Evolutionary conservation across 257 asterid genomes (phyloP).

Genomic region (Eustoma russellianum): DNA sequence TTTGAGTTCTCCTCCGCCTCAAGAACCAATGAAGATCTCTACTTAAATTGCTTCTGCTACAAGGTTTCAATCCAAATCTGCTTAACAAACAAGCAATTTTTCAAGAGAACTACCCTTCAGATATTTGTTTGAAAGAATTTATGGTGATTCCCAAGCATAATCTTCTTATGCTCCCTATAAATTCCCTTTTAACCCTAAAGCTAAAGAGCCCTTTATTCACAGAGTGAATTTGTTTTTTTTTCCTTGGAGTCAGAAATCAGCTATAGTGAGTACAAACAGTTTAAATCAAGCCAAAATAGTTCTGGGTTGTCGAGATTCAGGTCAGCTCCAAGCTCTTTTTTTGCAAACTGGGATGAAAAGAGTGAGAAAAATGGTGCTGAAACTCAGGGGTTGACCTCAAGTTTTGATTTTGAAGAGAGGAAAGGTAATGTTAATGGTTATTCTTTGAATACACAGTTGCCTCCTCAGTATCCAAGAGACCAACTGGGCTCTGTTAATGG

Average conservation of each 20-base stretch:
- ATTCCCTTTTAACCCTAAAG: constrained; percentile 20
- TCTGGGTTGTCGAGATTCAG: constrained; percentile 63
- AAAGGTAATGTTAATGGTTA: constrained; percentile 8
- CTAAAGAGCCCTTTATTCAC: constrained; percentile 5
- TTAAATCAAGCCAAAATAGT: constrained; percentile 19
- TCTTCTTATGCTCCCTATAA: constrained; percentile 29
- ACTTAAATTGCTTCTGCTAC: constrained; percentile 35
- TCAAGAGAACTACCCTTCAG: constrained; percentile 19
- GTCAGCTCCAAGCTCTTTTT: constrained; percentile 63
- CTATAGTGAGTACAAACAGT: constrained; percentile 13
- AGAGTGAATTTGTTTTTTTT: background rate
- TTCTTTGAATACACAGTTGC: constrained; percentile 42
- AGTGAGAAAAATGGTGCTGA: constrained; percentile 2
- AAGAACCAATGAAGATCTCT: constrained; percentile 8
- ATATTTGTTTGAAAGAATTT: constrained; percentile 37
- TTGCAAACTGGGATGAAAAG: constrained; percentile 26
- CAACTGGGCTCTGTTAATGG: constrained; percentile 23
- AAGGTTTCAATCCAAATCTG: constrained; percentile 30
- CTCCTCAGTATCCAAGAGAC: constrained; percentile 65
- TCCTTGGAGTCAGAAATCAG: constrained; percentile 37
- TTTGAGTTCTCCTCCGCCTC: constrained; percentile 5
- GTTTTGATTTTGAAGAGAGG: constrained; percentile 16
- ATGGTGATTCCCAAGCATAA: constrained; percentile 63
- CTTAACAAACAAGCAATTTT: constrained; percentile 47
- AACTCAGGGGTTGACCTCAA: constrained; percentile 28